Conservation (phyloP, 108 stramenopile genomes). For the Pseudonitzschia multistriata region DNA sequence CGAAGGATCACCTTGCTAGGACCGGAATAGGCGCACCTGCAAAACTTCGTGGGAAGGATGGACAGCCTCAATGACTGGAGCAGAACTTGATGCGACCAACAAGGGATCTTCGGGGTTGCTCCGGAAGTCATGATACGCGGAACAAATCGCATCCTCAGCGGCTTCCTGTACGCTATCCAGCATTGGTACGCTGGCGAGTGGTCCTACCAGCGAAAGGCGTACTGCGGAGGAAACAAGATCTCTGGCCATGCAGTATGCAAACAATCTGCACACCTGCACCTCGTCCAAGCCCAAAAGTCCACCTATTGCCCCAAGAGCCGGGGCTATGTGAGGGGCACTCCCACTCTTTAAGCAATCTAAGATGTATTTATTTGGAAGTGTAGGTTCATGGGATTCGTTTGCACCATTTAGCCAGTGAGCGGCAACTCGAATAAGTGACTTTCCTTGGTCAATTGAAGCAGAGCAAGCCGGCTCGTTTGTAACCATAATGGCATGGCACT, state of each 20-base stretch:
- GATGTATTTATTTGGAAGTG: not conserved
- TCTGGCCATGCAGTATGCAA: slow-evolving; percentile 70
- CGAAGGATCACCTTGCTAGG: slow-evolving; percentile 11
- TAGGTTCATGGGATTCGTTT: not conserved
- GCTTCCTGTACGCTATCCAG: slow-evolving; percentile 50
- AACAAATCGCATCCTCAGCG: slow-evolving; percentile 49
- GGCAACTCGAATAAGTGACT: slow-evolving; percentile 65
- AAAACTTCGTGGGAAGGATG: slow-evolving; percentile 78
- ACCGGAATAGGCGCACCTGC: slow-evolving; percentile 68
- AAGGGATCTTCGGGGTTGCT: slow-evolving; percentile 14
- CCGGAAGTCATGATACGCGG: slow-evolving; percentile 16
- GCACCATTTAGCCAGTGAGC: slow-evolving; percentile 39
- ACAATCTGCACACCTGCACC: slow-evolving; percentile 49
- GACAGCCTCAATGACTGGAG: slow-evolving; percentile 64
- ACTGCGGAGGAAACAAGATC: slow-evolving; percentile 83
- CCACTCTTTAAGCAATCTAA: slow-evolving; percentile 11
- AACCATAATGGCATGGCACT: slow-evolving; percentile 49
- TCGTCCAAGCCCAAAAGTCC: slow-evolving; percentile 36
- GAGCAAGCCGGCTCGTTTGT: slow-evolving; percentile 66
- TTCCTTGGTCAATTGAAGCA: slow-evolving; percentile 79
- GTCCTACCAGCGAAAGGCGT: slow-evolving; percentile 74
- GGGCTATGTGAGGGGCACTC: slow-evolving; percentile 46
- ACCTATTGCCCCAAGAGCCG: slow-evolving; percentile 57
- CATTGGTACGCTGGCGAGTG: slow-evolving; percentile 56
- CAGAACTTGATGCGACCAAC: slow-evolving; percentile 32